Evolutionary conservation across 345 rosid genomes (phyloP).

Genomic region (Citrus glauca): DNA sequence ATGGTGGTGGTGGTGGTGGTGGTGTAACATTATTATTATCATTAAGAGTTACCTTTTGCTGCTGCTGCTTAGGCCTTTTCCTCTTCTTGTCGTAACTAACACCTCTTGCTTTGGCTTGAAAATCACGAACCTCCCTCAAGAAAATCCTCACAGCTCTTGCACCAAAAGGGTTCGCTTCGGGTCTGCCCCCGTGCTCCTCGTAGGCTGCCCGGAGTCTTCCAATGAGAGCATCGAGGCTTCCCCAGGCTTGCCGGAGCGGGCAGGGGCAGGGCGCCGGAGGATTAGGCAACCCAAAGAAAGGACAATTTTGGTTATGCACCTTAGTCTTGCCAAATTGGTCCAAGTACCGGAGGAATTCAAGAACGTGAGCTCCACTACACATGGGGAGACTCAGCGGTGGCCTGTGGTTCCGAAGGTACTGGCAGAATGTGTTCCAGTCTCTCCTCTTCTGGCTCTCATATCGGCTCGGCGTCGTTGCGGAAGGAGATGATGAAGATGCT

Average conservation of each 20-base stretch:
- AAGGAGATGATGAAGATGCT: slow-evolving; percentile 30
- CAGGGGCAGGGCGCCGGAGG: slow-evolving; percentile 95
- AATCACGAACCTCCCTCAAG: slow-evolving; percentile 86
- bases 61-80: slow-evolving; percentile 51
- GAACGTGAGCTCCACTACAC: slow-evolving; percentile 86
- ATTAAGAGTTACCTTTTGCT: not conserved
- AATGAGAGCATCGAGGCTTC: slow-evolving; percentile 95
- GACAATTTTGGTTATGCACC: slow-evolving; percentile 77
- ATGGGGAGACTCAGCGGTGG: slow-evolving; percentile 68
- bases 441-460: slow-evolving; percentile 85
- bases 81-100: slow-evolving; percentile 90
- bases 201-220: slow-evolving; percentile 95
- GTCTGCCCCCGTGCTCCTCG: slow-evolving; percentile 84
- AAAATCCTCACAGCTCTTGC: slow-evolving; percentile 81
- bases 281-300: slow-evolving; percentile 80
- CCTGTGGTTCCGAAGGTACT: slow-evolving; percentile 73
- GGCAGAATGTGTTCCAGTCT: slow-evolving; percentile 94
- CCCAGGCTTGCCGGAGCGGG: slow-evolving; percentile 95
- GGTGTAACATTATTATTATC: not conserved
- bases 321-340: slow-evolving; percentile 78
- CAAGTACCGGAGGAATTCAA: slow-evolving; percentile 76
- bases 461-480: slow-evolving; percentile 53
- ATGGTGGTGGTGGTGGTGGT: slow-evolving; percentile 8
- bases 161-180: slow-evolving; percentile 87
- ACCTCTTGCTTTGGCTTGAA: slow-evolving; percentile 91